phyloP scores from a whole-genome alignment of 345 rosid species.

The Lepidium aucheri region DNA sequence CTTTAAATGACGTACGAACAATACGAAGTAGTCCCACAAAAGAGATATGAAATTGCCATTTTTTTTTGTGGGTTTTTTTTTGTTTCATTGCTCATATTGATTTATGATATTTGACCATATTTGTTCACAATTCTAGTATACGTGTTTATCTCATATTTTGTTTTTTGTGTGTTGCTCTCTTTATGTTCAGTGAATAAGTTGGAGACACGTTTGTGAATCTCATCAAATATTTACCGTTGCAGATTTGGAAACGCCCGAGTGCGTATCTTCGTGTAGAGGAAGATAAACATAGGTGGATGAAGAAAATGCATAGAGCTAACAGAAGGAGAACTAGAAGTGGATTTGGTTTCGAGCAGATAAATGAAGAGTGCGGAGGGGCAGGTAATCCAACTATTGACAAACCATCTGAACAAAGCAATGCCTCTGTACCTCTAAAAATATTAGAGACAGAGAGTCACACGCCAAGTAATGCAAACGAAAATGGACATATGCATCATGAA shows the following conservation, averaged over 20 bases:
- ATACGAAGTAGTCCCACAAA: neutral
- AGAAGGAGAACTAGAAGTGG: constrained; percentile 17
- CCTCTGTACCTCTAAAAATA: constrained; percentile 3
- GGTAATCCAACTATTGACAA: constrained; percentile 23
- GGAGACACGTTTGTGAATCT: neutral
- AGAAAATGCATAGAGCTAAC: neutral
- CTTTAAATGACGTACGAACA: neutral
- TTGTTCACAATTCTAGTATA: neutral
- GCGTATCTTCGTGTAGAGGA: neutral
- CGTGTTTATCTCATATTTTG: neutral
- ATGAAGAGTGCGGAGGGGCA: constrained; percentile 14
- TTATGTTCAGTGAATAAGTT: neutral
- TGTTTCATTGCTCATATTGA: neutral
- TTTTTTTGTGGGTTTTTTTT: neutral
- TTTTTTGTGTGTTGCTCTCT: neutral
- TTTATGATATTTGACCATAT: neutral
- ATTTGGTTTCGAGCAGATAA: neutral
- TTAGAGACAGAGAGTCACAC: constrained; percentile 9
- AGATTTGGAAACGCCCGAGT: neutral
- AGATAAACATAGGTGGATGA: neutral
- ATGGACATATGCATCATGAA: constrained; percentile 8
- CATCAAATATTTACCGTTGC: neutral
- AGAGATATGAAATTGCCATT: neutral
- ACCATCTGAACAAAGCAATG: neutral
- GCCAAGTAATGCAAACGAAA: neutral